Evolutionary conservation across 2,329 filamentous ascomycete species (phyloP).

Genomic region (Penicillium sp.): DNA sequence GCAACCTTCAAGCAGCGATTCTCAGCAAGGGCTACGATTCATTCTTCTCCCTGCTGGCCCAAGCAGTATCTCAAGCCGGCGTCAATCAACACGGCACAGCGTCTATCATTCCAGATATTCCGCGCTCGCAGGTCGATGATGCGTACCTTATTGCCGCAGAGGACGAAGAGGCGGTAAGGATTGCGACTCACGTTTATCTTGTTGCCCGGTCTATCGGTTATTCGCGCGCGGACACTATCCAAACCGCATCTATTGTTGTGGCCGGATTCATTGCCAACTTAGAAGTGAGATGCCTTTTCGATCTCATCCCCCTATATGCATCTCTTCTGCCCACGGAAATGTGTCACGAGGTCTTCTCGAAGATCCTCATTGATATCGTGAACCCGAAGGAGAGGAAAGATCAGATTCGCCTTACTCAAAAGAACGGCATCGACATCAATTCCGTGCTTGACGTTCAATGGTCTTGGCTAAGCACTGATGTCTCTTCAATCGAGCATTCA

Average conservation of each 20-base stretch:
- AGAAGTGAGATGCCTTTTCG: conserved; percentile 71
- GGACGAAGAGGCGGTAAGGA: conserved; percentile 65
- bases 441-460: conserved; percentile 75
- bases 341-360: conserved; percentile 72
- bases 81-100: conserved; percentile 30
- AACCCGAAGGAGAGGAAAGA: conserved; percentile 67
- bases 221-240: conserved; percentile 58
- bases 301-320: conserved; percentile 85
- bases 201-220: conserved; percentile 66
- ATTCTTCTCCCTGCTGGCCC: conserved; percentile 47
- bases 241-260: conserved; percentile 67
- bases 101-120: conserved; percentile 39
- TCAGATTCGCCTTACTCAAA: conserved; percentile 74
- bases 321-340: conserved; percentile 71
- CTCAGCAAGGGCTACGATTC: conserved; percentile 46
- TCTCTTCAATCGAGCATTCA: conserved; percentile 38
- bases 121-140: conserved; percentile 61
- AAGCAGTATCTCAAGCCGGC: conserved; percentile 43
- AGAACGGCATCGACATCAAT: conserved; percentile 72
- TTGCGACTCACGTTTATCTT: conserved; percentile 70
- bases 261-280: conserved; percentile 82
- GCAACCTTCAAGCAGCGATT: conserved; percentile 49
- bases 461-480: conserved; percentile 44
- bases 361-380: conserved; percentile 74
- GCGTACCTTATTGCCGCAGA: conserved; percentile 42